Base-by-base conservation (phyloP, 306 rosid genomes). In the Medicago lupulina region DNA sequence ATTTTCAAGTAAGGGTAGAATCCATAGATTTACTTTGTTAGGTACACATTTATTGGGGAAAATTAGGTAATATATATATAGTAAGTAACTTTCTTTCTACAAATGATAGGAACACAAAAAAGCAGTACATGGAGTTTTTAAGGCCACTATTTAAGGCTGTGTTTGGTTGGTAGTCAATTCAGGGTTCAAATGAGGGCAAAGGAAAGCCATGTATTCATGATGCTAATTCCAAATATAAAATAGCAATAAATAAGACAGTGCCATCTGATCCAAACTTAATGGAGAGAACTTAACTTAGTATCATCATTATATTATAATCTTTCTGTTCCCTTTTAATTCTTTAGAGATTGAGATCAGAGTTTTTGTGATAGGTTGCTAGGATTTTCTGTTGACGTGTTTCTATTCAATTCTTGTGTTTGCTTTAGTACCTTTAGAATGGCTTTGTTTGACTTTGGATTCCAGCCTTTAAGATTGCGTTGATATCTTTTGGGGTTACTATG, bases 111-210 rank as follows among this genome's bases (percentile, higher is more conserved):
- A 62, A 46, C 38, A 16, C 10, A 46, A 60, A 23, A 43, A 44
- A 17, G n/a, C 4, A 21, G 17, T 39, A 9, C n/a, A 9, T 64
- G 31, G 16, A 66, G 34, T 14, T 66, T 66, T 68, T 25, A 9
- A 46, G 41, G 57, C 41, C 58, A 46, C 10, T 10, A 15, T n/a
- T 6, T 10, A 50, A 51, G 47, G 61, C 4, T 6, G 10, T 70
- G 75, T 70, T 50, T 70, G 75, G 75, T 11, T 50, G 51, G 31
- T 50, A 70, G 75, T 70, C 63, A 70, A 34, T 50, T 70, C 60
- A 34, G 17, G 49, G 17, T 50, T 34, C 51, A 50, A 67, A 44
- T 44, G 38, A 9, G 16, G 40, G 55, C 21, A 13, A 12, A 19
- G 10, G 39, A 15, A 43, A 17, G 39, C 34, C 16, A 15, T 7